A percentile compares a stretch with the other conserved stretches of the same genome.
Conservation (phyloP, 1,284 basidiomycete genomes). For the Papiliotrema nemorosa region DNA sequence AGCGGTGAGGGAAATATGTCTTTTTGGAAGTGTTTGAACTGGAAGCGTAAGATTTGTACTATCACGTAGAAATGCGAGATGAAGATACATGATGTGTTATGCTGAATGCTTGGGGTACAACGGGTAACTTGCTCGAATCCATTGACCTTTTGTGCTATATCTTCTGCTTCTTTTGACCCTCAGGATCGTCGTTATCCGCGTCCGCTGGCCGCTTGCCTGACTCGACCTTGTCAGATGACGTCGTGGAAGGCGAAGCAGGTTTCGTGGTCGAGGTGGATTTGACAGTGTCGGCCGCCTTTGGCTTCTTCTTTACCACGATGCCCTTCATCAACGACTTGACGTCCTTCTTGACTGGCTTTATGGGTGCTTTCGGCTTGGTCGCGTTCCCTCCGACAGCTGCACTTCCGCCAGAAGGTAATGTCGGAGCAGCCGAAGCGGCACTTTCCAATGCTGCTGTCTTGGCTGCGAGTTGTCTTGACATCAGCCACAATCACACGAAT, state of each 20-base stretch:
- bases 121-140: too few relatives aligned
- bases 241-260: too few relatives aligned
- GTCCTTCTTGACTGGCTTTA: slow-evolving; percentile 40
- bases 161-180: slow-evolving; percentile 19
- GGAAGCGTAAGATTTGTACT: neutral
- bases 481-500: neutral
- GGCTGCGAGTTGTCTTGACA: slow-evolving; percentile 27
- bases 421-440: neutral
- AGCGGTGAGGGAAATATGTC: neutral
- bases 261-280: slow-evolving; percentile 1
- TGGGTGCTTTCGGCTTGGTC: slow-evolving; percentile 15
- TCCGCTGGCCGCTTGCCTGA: slow-evolving; percentile 6
- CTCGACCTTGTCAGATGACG: too few relatives aligned
- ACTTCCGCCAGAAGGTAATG: too few relatives aligned
- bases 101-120: neutral
- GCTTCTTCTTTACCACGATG: slow-evolving; percentile 48
- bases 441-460: slow-evolving; percentile 15
- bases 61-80: neutral
- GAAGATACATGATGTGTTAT: neutral
- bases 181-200: neutral
- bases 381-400: slow-evolving; percentile 1
- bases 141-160: too few relatives aligned
- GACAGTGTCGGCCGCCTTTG: slow-evolving; percentile 10
- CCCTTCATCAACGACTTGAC: slow-evolving; percentile 48
- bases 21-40: neutral